phyloP scores from a whole-genome alignment of 148 eudicot species.

The Suaeda aralocaspica region DNA sequence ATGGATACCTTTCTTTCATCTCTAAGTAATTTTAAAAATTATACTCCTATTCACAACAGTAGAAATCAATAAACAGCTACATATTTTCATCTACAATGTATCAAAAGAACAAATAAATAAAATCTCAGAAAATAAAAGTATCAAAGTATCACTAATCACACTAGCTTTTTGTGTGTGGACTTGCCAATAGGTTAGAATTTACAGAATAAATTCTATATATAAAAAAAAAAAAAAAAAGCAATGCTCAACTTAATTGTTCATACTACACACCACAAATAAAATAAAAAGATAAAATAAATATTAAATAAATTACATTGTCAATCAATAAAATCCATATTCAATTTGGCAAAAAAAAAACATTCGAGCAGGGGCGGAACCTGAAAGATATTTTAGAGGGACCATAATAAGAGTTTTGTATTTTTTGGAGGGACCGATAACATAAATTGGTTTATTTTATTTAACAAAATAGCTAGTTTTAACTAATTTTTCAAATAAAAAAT shows the following conservation, averaged over 20 bases:
- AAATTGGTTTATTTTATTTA: too few species aligned
- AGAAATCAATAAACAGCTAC: slow-evolving; percentile 17
- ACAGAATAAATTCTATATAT: slow-evolving; percentile 4
- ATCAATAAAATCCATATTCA: neutral
- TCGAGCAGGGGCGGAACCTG: too few species aligned
- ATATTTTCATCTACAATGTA: slow-evolving; percentile 20
- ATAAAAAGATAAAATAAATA: too few species aligned
- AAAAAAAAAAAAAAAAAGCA: neutral
- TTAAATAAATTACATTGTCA: neutral
- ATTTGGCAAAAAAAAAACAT: too few species aligned
- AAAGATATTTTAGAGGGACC: too few species aligned
- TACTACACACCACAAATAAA: neutral
- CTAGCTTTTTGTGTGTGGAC: neutral
- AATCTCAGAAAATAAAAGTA: slow-evolving; percentile 3
- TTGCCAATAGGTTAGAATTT: neutral
- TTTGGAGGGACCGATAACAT: too few species aligned
- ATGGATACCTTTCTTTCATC: slow-evolving; percentile 31
- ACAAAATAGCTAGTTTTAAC: too few species aligned
- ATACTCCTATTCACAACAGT: slow-evolving; percentile 2
- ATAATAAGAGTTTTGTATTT: too few species aligned
- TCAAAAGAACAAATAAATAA: neutral
- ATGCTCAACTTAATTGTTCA: neutral
- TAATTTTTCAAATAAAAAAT: too few species aligned
- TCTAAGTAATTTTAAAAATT: slow-evolving; percentile 24
- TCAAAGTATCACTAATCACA: neutral